phyloP scores from a whole-genome alignment of 805 yeast species.

The Saccharomycopsis synnaedendra region DNA sequence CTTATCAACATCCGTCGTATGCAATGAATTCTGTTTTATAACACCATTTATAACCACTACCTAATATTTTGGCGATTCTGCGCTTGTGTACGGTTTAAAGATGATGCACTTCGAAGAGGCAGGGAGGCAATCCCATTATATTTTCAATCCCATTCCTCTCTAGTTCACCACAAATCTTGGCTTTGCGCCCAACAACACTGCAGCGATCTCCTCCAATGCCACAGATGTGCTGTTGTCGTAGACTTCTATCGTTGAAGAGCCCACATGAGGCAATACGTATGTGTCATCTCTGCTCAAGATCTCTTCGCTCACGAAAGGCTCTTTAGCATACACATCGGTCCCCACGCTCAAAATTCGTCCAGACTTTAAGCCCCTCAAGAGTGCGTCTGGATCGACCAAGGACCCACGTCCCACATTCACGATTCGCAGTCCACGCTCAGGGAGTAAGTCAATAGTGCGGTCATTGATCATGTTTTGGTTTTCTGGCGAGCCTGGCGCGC shows the following conservation, averaged over 20 bases:
- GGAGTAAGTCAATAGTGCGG: slow-evolving; percentile 27
- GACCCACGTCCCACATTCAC: slow-evolving; percentile 83
- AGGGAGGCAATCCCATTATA: too few species aligned
- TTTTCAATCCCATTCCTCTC: too few species aligned
- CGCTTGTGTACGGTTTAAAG: too few species aligned
- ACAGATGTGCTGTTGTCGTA: slow-evolving; percentile 32
- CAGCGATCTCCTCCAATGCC: slow-evolving; percentile 33
- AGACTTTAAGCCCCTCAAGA: slow-evolving; percentile 41
- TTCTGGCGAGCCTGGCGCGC: slow-evolving; percentile 44
- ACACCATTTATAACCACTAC: too few species aligned
- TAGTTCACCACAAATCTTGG: too few species aligned
- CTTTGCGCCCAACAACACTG: background rate
- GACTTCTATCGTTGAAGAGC: slow-evolving; percentile 41
- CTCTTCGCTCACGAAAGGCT: slow-evolving; percentile 31
- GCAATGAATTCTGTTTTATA: too few species aligned
- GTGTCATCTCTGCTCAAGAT: slow-evolving; percentile 29
- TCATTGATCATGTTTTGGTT: slow-evolving; percentile 38
- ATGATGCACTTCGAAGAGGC: too few species aligned
- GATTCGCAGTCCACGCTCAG: slow-evolving; percentile 30
- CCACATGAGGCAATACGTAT: slow-evolving; percentile 50
- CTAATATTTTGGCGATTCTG: too few species aligned
- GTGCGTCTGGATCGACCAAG: slow-evolving; percentile 54
- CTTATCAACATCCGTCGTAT: too few species aligned
- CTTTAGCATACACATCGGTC: slow-evolving; percentile 54
- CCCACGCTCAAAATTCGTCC: slow-evolving; percentile 65